A percentile compares a stretch with the other conserved stretches of the same genome.
Evolutionary conservation across 192 early-diverging fungal genomes (phyloP).

Genomic region (Dissophora ornata): DNA sequence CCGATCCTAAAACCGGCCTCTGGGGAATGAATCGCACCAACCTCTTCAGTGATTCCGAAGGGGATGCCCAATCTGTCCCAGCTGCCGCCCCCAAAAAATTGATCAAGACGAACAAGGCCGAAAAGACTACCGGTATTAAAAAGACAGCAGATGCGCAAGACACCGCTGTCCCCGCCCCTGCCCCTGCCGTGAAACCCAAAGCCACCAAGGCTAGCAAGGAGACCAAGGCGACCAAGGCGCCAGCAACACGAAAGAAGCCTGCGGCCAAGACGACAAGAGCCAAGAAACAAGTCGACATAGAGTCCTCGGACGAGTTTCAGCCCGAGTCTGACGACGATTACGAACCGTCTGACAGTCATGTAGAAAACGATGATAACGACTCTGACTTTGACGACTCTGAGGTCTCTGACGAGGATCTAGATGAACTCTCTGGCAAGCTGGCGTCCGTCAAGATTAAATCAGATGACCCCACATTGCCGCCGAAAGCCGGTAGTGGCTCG

Average conservation of each 20-base stretch:
- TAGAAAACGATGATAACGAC: conserved; percentile 3
- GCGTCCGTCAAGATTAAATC: conserved; percentile 43
- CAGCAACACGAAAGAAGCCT: conserved; percentile 12
- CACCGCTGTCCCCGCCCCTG: conserved; percentile 1
- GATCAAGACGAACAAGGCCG: conserved; percentile 22
- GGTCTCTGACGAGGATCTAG: conserved; percentile 28
- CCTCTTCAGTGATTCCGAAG: conserved; percentile 21
- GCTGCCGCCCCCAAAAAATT: conserved; percentile 7
- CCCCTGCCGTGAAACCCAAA: conserved; percentile 6
- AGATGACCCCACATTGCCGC: conserved; percentile 29
- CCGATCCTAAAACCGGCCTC: neutral
- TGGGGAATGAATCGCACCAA: neutral
- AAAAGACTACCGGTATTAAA: conserved; percentile 17
- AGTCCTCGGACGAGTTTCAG: conserved; percentile 44
- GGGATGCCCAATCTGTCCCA: neutral
- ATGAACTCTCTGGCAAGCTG: conserved; percentile 31
- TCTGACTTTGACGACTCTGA: conserved; percentile 2
- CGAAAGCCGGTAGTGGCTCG: neutral
- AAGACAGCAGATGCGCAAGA: conserved; percentile 18
- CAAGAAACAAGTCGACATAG: conserved; percentile 6
- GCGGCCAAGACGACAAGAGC: conserved; percentile 8
- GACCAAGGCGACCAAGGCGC: conserved; percentile 18
- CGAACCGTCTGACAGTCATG: conserved; percentile 16
- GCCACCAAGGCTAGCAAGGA: conserved; percentile 13
- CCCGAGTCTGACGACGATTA: conserved; percentile 21